phyloP scores from a whole-genome alignment of 352 stramenopile species.

The Phytopythium oedochilum region DNA sequence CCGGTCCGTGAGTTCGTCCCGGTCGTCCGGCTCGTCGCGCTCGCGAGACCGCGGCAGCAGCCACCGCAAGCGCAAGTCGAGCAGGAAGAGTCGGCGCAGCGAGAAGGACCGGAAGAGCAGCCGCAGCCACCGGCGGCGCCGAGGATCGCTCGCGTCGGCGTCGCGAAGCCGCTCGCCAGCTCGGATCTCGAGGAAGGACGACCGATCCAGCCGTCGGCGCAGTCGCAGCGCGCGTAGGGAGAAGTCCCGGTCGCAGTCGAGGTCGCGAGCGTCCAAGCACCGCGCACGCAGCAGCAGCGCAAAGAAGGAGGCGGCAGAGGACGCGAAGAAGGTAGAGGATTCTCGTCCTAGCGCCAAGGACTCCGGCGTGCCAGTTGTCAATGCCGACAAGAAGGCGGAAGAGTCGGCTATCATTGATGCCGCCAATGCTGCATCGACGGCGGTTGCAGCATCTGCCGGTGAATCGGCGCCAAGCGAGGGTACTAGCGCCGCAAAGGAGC shows the following conservation, averaged over 20 bases:
- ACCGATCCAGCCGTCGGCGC: constrained; percentile 14
- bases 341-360: not conserved
- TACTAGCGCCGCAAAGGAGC: not conserved
- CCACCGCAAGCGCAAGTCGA: constrained; percentile 9
- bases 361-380: not conserved
- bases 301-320: not conserved
- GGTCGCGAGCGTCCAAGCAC: constrained; percentile 2
- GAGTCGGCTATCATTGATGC: not conserved
- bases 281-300: not conserved
- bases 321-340: not conserved
- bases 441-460: not conserved
- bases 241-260: constrained; percentile 1
- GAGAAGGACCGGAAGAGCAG: constrained; percentile 11
- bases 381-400: not conserved
- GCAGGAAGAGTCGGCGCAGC: constrained; percentile 11
- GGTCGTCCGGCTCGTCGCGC: constrained; percentile 24
- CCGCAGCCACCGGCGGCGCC: constrained; percentile 1
- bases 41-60: constrained; percentile 23
- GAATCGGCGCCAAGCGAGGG: not conserved
- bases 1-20: constrained; percentile 16
- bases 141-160: constrained; percentile 6
- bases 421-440: not conserved
- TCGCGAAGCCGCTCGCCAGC: constrained; percentile 27
- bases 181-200: constrained; percentile 23
- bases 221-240: constrained; percentile 2